phyloP scores from a whole-genome alignment of 331 rosid species.

The Pyrus hybrid region DNA sequence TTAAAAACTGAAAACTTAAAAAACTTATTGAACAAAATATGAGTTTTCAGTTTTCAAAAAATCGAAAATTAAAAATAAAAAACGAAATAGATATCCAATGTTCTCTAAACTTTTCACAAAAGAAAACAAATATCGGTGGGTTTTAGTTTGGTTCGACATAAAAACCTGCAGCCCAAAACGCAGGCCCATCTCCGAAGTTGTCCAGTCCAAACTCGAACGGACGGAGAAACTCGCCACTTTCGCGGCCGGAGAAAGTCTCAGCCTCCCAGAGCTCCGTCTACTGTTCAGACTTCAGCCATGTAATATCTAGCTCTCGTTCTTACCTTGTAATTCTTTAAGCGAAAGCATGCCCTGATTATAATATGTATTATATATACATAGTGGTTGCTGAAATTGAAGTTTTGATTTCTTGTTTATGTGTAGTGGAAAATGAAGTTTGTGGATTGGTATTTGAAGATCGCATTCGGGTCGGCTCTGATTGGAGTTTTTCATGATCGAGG shows the following conservation, averaged over 20 bases:
- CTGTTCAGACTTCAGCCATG: neutral
- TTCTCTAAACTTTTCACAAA: too few relatives aligned
- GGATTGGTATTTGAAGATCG: conserved; percentile 88
- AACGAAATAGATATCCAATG: neutral
- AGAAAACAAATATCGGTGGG: neutral
- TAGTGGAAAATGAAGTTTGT: conserved; percentile 62
- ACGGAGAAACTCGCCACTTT: neutral
- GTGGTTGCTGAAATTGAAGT: neutral
- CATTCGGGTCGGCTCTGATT: conserved; percentile 55
- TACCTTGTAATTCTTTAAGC: neutral
- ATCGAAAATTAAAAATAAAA: too few relatives aligned
- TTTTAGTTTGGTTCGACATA: neutral
- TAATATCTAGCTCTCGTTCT: neutral
- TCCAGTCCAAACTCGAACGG: neutral
- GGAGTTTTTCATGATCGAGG: conserved; percentile 85
- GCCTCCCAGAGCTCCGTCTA: neutral
- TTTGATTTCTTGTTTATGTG: neutral
- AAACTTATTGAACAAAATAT: accelerated
- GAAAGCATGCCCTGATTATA: neutral
- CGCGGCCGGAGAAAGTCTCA: neutral
- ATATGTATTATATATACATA: too few relatives aligned
- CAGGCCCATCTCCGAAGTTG: neutral
- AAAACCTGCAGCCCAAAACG: neutral
- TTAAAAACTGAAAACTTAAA: too few relatives aligned
- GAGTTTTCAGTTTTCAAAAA: too few relatives aligned